These are phyloP conservation scores for Aspergillus affinis DNA, from an alignment of 495 filamentous ascomycete species.

Conservation along the genomic window DNA sequence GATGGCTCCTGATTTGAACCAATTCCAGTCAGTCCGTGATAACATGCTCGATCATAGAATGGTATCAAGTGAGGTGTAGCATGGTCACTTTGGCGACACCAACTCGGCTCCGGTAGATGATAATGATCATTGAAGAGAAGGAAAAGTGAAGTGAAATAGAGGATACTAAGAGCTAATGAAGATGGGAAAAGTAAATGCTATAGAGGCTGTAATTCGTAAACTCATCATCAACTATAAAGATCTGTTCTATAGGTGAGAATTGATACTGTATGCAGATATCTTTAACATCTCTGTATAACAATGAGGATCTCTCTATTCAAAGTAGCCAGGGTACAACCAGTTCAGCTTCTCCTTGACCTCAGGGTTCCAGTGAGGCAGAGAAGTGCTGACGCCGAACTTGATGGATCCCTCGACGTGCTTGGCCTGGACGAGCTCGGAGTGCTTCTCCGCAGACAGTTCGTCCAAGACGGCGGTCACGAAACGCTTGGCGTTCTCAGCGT, in stretches of 20 bases:
- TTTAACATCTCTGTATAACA: background rate
- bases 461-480: constrained; percentile 87
- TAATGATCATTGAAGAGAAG: no score
- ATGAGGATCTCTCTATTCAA: constrained; percentile 17
- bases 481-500: constrained; percentile 78
- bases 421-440: constrained; percentile 72
- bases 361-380: constrained; percentile 57
- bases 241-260: constrained; percentile 3
- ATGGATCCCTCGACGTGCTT: constrained; percentile 56
- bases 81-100: no score
- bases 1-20: background rate
- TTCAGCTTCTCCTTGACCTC: constrained; percentile 68
- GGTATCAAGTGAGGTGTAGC: no score
- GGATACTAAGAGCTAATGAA: no score
- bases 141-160: no score
- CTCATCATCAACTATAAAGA: constrained; percentile 13
- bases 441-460: constrained; percentile 72
- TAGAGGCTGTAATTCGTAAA: constrained; percentile 8
- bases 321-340: constrained; percentile 70
- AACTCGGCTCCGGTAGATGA: no score
- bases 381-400: constrained; percentile 68
- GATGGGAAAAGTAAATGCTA: background rate
- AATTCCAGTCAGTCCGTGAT: background rate
- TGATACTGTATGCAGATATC: constrained; percentile 1
- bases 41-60: background rate